Percentiles rank a stretch among this genome's conserved stretches.
phyloP scores from a whole-genome alignment of 2,329 filamentous ascomycete genomes.

The Colletotrichum spinosum region DNA sequence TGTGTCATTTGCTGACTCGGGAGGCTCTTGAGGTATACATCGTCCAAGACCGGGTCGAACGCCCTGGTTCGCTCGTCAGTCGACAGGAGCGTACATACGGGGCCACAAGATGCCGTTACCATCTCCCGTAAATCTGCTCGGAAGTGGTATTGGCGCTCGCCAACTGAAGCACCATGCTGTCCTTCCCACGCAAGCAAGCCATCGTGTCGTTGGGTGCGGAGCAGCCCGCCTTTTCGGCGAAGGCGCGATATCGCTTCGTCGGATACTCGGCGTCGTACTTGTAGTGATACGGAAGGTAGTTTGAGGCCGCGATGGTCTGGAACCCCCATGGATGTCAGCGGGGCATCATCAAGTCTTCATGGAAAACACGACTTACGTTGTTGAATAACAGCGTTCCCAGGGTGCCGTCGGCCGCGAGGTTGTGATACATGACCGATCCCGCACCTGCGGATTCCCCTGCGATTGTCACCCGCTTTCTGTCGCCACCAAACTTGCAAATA shows the following conservation, averaged over 20 bases:
- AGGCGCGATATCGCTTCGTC: slow-evolving; percentile 12
- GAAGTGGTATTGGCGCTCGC: slow-evolving; percentile 41
- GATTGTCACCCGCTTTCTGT: slow-evolving; percentile 60
- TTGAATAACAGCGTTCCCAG: slow-evolving; percentile 56
- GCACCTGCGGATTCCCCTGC: slow-evolving; percentile 65
- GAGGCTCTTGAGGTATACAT: slow-evolving; percentile 44
- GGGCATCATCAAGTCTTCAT: fast-evolving
- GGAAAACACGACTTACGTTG: not conserved
- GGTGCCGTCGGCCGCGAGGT: slow-evolving; percentile 56
- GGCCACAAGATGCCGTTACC: slow-evolving; percentile 25
- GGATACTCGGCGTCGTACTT: slow-evolving; percentile 8
- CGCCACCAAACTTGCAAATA: slow-evolving; percentile 62
- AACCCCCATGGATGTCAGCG: not conserved
- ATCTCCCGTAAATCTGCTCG: slow-evolving; percentile 38
- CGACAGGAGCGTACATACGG: not conserved
- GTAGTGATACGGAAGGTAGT: slow-evolving; percentile 30
- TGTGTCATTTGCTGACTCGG: slow-evolving; percentile 45
- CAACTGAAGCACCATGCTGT: slow-evolving; percentile 42
- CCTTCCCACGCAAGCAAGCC: slow-evolving; percentile 43
- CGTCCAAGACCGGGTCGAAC: slow-evolving; percentile 51
- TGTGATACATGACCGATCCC: slow-evolving; percentile 59
- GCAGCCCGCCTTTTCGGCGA: slow-evolving; percentile 52
- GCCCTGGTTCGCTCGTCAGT: slow-evolving; percentile 2
- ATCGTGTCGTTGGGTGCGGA: slow-evolving; percentile 41
- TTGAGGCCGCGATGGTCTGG: slow-evolving; percentile 26